Evolutionary conservation across 2,329 filamentous ascomycete genomes (phyloP).

Genomic region (Talaromyces amestolkiae): DNA sequence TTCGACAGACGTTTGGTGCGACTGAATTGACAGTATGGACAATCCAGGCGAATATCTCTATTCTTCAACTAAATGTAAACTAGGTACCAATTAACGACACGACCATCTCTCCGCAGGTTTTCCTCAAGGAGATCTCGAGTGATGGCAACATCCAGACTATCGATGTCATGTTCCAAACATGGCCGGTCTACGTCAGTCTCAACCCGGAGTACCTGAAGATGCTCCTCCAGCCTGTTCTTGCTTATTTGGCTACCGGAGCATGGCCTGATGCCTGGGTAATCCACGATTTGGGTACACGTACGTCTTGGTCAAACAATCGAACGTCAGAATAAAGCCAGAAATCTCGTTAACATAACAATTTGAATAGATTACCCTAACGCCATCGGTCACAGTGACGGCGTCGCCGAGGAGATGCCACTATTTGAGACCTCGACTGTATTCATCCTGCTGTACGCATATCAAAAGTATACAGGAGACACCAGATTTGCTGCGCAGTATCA

Average conservation of each 20-base stretch:
- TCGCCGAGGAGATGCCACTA: constrained; percentile 44
- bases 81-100: background rate
- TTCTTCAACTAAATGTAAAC: background rate
- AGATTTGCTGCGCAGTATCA: background rate
- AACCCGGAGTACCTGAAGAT: background rate
- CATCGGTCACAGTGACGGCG: constrained; percentile 39
- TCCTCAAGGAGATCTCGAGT: background rate
- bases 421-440: constrained; percentile 44
- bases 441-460: constrained; percentile 40
- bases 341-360: no score
- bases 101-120: background rate
- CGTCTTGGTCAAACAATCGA: background rate
- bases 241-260: constrained; percentile 41
- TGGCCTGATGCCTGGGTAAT: constrained; percentile 41
- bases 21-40: background rate
- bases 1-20: background rate
- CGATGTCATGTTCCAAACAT: background rate
- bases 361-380: constrained; percentile 39
- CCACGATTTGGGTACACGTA: constrained; percentile 40
- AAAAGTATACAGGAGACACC: constrained; percentile 39
- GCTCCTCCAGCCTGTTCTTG: constrained; percentile 29
- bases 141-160: background rate
- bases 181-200: background rate
- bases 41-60: background rate
- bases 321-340: no score